A percentile compares a stretch with the other conserved stretches of the same genome.
Evolutionary conservation across 805 yeast genomes (phyloP).

Genomic region (Kuraishia borneana): DNA sequence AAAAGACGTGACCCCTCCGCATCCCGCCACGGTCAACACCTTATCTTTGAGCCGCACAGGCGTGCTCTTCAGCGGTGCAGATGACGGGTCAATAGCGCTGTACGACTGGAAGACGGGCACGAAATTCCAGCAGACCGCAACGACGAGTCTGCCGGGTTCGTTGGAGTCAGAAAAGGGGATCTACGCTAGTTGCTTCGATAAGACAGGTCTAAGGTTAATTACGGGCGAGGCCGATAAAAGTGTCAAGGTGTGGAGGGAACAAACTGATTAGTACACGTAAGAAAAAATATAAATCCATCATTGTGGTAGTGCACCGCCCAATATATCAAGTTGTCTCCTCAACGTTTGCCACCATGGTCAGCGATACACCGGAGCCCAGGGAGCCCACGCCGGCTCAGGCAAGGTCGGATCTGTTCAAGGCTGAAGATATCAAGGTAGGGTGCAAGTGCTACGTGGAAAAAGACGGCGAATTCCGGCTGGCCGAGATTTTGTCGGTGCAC

Average conservation of each 20-base stretch:
- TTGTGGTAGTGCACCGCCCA: no score
- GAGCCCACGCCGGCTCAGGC: conserved; percentile 1
- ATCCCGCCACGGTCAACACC: conserved; percentile 52
- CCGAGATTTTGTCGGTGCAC: conserved; percentile 76
- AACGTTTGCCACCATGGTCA: no score
- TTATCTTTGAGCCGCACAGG: conserved; percentile 47
- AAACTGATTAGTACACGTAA: conserved; percentile 22
- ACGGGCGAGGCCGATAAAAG: conserved; percentile 90
- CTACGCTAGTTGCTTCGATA: conserved; percentile 62
- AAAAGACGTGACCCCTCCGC: conserved; percentile 37
- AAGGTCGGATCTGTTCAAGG: conserved; percentile 10
- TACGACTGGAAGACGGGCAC: conserved; percentile 71
- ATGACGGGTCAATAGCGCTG: conserved; percentile 67
- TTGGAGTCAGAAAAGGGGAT: conserved; percentile 57
- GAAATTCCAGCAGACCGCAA: conserved; percentile 38
- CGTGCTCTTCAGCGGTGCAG: conserved; percentile 71
- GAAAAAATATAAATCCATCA: no score
- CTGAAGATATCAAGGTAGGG: conserved; percentile 54
- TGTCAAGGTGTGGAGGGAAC: conserved; percentile 62
- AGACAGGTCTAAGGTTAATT: conserved; percentile 67
- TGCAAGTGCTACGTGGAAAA: conserved; percentile 76
- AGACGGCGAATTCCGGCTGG: conserved; percentile 69
- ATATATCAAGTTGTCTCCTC: no score
- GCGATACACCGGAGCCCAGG: not conserved
- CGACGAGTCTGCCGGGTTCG: conserved; percentile 63